phyloP scores from a whole-genome alignment of 805 yeast genomes.

The Kurtzmaniella fragi region DNA sequence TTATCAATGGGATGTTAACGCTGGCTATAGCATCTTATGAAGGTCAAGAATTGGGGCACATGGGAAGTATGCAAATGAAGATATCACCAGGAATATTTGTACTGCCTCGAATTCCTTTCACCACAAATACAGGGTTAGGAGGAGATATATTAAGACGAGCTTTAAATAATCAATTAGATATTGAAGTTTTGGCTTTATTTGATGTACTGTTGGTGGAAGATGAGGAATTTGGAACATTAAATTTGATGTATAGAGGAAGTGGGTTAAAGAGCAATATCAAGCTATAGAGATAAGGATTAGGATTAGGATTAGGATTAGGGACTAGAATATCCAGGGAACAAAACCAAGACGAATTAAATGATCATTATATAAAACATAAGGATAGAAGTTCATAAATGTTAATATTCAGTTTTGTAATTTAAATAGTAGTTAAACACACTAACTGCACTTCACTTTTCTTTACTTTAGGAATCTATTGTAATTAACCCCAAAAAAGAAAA shows the following conservation, averaged over 20 bases:
- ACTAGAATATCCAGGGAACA: too few relatives aligned
- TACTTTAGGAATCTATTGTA: too few relatives aligned
- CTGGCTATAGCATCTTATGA: conserved; percentile 47
- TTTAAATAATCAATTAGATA: conserved; percentile 44
- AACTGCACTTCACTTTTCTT: too few relatives aligned
- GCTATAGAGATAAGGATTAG: conserved; percentile 12
- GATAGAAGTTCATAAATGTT: too few relatives aligned
- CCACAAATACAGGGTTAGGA: conserved; percentile 41
- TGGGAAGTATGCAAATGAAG: conserved; percentile 36
- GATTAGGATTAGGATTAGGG: too few relatives aligned
- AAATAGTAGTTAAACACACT: too few relatives aligned
- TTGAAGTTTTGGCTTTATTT: conserved; percentile 43
- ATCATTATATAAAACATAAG: too few relatives aligned
- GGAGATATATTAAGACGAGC: conserved; percentile 47
- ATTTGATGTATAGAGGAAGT: conserved; percentile 42
- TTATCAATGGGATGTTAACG: conserved; percentile 34
- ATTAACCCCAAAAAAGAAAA: too few relatives aligned
- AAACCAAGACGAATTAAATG: too few relatives aligned
- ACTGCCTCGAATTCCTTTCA: conserved; percentile 48
- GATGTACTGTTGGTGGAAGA: conserved; percentile 27
- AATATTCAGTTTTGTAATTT: too few relatives aligned
- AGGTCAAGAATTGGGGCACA: conserved; percentile 42
- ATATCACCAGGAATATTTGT: conserved; percentile 48
- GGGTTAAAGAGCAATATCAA: conserved; percentile 39
- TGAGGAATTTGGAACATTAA: conserved; percentile 25